Percentiles rank a stretch among this genome's conserved stretches.
Conservation (phyloP, 2,329 filamentous ascomycete genomes). For the Thielaviopsis populi region DNA sequence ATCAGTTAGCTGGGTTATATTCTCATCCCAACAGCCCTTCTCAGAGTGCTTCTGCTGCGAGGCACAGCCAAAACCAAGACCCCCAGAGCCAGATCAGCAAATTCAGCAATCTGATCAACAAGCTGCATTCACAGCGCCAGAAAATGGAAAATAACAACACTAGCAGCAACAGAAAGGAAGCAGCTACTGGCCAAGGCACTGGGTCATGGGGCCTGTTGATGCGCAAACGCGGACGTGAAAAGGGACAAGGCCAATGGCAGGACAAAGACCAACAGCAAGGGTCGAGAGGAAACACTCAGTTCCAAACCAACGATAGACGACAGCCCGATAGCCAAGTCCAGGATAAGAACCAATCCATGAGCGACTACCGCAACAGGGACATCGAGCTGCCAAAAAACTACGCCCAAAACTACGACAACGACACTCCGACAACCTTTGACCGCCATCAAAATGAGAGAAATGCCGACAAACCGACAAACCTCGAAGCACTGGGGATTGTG, state of each 20-base stretch:
- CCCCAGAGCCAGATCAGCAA: conserved; percentile 7
- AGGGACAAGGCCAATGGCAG: not conserved
- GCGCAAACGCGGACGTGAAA: conserved; percentile 4
- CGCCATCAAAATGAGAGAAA: not conserved
- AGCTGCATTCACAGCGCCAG: conserved; percentile 7
- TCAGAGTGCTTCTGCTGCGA: not conserved
- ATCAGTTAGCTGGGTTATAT: not conserved
- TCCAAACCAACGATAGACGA: not conserved
- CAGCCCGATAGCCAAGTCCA: not conserved
- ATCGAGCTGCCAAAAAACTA: not conserved
- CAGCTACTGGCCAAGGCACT: not conserved
- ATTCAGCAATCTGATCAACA: conserved; percentile 12
- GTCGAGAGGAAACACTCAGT: not conserved
- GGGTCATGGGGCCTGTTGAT: conserved; percentile 11
- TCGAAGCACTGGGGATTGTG: conserved; percentile 11
- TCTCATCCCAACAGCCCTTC: not conserved
- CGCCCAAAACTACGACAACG: not conserved
- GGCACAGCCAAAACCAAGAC: not conserved
- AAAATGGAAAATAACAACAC: conserved; percentile 2
- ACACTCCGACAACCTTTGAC: no score
- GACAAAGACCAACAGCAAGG: not conserved
- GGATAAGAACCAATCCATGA: not conserved
- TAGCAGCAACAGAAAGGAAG: not conserved
- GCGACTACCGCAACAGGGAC: not conserved
- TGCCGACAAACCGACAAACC: not conserved